A percentile compares a stretch with the other conserved stretches of the same genome.
Evolutionary conservation across 2,329 filamentous ascomycete genomes (phyloP).

Genomic region (Arachnopeziza araneosa): DNA sequence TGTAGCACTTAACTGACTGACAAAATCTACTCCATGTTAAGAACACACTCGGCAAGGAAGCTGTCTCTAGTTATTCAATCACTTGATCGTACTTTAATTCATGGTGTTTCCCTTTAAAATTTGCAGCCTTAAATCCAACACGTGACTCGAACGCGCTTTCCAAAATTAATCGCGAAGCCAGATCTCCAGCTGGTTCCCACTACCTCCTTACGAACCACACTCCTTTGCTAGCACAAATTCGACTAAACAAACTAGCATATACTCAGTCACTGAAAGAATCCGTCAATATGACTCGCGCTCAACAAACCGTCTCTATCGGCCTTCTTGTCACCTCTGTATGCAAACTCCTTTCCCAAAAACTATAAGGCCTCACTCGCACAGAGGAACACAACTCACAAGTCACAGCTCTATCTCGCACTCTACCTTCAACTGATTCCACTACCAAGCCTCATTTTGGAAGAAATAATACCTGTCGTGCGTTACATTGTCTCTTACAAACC

Average conservation of each 20-base stretch:
- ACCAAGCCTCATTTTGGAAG: conserved; percentile 68
- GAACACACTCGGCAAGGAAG: too few relatives aligned
- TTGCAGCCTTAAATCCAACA: conserved; percentile 9
- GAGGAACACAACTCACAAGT: background rate
- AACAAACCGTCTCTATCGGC: conserved; percentile 83
- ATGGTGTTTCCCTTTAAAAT: too few relatives aligned
- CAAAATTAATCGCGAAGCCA: conserved; percentile 8
- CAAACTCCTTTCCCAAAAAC: conserved; percentile 7
- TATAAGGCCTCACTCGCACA: background rate
- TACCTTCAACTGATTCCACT: conserved; percentile 81
- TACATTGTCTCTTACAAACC: background rate
- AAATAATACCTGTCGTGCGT: conserved; percentile 86
- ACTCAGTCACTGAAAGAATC: conserved; percentile 1
- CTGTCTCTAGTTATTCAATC: too few relatives aligned
- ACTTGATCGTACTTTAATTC: too few relatives aligned
- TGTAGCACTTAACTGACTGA: too few relatives aligned
- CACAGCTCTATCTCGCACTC: conserved; percentile 80
- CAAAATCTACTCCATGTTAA: too few relatives aligned
- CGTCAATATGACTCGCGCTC: conserved; percentile 80
- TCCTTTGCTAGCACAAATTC: conserved; percentile 20
- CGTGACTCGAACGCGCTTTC: conserved; percentile 10
- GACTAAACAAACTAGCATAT: conserved; percentile 1
- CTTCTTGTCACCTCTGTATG: conserved; percentile 82
- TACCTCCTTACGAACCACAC: conserved; percentile 26
- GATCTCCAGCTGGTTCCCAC: conserved; percentile 8